Evolutionary conservation across 2,329 filamentous ascomycete species (phyloP), one percentile per base, ranked within the genome.

Genomic region (Fonsecaea multimorphosa): DNA sequence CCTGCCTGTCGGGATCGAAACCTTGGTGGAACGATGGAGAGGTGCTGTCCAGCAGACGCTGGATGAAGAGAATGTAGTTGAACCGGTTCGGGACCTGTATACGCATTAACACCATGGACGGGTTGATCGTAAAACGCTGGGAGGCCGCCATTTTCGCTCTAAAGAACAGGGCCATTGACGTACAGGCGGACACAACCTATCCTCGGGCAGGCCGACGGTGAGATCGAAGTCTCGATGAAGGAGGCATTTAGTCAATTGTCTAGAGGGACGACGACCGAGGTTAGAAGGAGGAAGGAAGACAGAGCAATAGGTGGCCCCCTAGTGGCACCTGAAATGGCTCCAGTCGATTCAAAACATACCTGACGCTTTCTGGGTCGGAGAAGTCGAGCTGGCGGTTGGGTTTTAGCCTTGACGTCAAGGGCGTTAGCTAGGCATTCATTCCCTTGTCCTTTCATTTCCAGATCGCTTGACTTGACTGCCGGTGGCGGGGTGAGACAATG

Each of bases 51-150:
- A 98, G 75, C 0, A 99, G 84, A 2, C 85, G 83, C 73, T 96
- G 92, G 1, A 98, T 81, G 93, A 93, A 98, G 8, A 93, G 81
- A 22, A 98, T 87, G 76, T 99, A 99, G 74, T 94, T 95, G 76
- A 96, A 89, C 55, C 66, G 55, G 31, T 65, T 64, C 38, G 57
- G 59, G 29, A 65, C 54, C 36, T 64, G n/a, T 19, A 14, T 24
- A 56, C 38, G 9, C 9, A 19, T 63, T 9, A 31, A n/a, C 58
- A 62, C 9, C 29, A 53, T 12, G n/a, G 36, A 54, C 8, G 12
- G 14, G 7, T 19, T 19, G 38, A 5, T 55, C 52, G 40, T 29
- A 19, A 27, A 24, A 7, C 4, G 11, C 44, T 9, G 40, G 2
- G 40, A 44, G n/a, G 14, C n/a, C n/a, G n/a, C 16, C n/a, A 29